A percentile compares a stretch with the other conserved stretches of the same genome.
phyloP scores from a whole-genome alignment of 441 rosid species.

The Corymbia citriodora region DNA sequence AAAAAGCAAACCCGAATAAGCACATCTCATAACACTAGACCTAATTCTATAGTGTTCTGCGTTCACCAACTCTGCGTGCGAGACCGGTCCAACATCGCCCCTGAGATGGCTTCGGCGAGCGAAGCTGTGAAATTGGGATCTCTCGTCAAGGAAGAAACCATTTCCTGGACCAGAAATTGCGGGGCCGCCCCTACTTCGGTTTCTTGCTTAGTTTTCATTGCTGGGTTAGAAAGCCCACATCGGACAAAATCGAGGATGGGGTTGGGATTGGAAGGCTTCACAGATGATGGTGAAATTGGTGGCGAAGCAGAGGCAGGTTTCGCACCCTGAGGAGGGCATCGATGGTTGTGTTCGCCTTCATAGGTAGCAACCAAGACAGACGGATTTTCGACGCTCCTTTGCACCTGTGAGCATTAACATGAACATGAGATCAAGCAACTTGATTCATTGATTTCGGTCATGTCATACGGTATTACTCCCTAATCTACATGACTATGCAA shows the following conservation, averaged over 20 bases:
- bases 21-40: background rate
- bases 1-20: background rate
- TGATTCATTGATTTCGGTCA: background rate
- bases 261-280: background rate
- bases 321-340: background rate
- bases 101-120: background rate
- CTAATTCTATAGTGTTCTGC: background rate
- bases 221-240: background rate
- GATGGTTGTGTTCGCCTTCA: conserved; percentile 2
- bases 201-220: background rate
- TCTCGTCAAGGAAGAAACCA: background rate
- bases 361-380: background rate
- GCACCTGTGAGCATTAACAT: background rate
- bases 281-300: background rate
- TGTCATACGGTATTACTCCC: background rate
- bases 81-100: background rate
- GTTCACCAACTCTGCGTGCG: background rate
- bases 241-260: background rate
- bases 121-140: background rate
- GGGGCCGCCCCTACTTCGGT: background rate
- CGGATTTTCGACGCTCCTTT: background rate
- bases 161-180: background rate
- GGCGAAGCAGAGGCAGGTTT: background rate
- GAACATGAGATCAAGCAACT: background rate
- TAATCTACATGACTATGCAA: background rate